phyloP scores from a whole-genome alignment of 768 basidiomycete genomes.

The Lactifluus piperatus region DNA sequence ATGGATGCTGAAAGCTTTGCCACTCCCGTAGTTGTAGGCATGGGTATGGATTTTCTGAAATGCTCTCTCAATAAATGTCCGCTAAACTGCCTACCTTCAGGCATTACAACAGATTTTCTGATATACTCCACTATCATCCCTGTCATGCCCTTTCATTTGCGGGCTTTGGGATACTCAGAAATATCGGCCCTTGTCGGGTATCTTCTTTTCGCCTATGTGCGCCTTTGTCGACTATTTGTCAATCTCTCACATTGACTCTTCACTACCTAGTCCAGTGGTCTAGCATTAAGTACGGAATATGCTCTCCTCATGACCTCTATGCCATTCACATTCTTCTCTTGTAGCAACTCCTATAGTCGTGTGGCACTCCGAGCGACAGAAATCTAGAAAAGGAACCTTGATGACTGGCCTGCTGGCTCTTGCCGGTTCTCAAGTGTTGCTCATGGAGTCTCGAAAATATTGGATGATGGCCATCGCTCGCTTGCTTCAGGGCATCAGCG shows the following conservation, averaged over 20 bases:
- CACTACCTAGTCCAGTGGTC: constrained; percentile 25
- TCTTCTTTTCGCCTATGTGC: constrained; percentile 33
- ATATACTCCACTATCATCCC: constrained; percentile 35
- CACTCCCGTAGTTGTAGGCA: constrained; percentile 33
- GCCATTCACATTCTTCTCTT: not conserved
- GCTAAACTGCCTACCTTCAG: constrained; percentile 12
- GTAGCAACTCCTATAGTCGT: constrained; percentile 32
- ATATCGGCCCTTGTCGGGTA: constrained; percentile 32
- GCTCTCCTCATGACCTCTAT: not conserved
- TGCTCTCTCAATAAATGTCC: constrained; percentile 23
- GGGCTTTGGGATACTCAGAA: constrained; percentile 28
- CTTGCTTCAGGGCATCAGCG: constrained; percentile 33
- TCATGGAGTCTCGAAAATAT: constrained; percentile 33
- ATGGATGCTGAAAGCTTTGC: not conserved
- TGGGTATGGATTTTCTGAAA: constrained; percentile 24
- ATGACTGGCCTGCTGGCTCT: constrained; percentile 28
- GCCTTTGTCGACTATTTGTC: constrained; percentile 9
- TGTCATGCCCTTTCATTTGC: constrained; percentile 32
- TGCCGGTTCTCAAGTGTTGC: constrained; percentile 30
- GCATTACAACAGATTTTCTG: constrained; percentile 29
- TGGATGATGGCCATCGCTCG: constrained; percentile 35
- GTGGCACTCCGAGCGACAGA: constrained; percentile 29
- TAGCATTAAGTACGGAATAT: constrained; percentile 25
- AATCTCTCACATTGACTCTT: not conserved
- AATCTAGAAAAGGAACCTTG: constrained; percentile 27